These are phyloP conservation scores for Claviceps sorghi DNA, from an alignment of 2,329 filamentous ascomycete species.

Conservation along the genomic window DNA sequence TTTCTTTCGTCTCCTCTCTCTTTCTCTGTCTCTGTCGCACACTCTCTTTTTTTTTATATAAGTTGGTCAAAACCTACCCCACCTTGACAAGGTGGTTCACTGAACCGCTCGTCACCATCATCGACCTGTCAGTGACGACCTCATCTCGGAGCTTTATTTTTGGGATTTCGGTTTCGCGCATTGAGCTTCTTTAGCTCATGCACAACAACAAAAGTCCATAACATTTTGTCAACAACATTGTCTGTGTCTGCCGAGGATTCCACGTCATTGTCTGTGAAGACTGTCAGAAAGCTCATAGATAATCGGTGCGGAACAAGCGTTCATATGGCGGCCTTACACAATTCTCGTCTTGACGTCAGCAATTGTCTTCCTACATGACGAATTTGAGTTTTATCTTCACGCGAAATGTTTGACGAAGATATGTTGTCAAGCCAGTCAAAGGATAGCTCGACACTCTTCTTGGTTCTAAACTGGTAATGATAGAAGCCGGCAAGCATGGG, in stretches of 20 bases:
- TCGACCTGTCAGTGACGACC: conserved; percentile 6
- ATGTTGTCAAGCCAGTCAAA: conserved; percentile 23
- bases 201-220: conserved; percentile 22
- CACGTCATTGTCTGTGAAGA: conserved; percentile 13
- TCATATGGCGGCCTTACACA: conserved; percentile 18
- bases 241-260: conserved; percentile 12
- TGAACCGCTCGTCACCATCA: conserved; percentile 12
- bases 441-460: conserved; percentile 25
- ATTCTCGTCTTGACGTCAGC: conserved; percentile 19
- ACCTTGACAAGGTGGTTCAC: not conserved
- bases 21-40: conserved; percentile 1
- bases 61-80: not conserved
- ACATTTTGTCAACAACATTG: conserved; percentile 10
- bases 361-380: conserved; percentile 17
- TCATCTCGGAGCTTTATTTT: conserved; percentile 14
- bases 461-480: conserved; percentile 26
- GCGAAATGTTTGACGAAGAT: conserved; percentile 12
- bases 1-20: not conserved
- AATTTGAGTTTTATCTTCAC: conserved; percentile 15
- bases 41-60: not conserved
- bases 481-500: conserved; percentile 25
- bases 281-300: not conserved
- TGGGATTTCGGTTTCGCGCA: conserved; percentile 17
- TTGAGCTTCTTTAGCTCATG: conserved; percentile 27
- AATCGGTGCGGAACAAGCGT: not conserved